Evolutionary conservation across 768 basidiomycete genomes (phyloP).

Genomic region (Tubosaeta sp.): DNA sequence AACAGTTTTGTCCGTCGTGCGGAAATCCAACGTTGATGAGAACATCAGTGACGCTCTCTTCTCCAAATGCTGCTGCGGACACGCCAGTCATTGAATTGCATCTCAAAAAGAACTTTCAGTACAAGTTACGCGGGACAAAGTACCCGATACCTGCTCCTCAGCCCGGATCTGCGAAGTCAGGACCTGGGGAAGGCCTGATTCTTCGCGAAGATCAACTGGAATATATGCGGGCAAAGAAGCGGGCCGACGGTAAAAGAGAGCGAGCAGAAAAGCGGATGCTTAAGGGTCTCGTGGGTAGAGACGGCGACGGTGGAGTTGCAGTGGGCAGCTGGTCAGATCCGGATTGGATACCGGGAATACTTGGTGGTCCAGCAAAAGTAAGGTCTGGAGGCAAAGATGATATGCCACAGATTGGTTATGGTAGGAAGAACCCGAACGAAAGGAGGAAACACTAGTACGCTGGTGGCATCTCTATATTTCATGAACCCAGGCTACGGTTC

Average conservation of each 20-base stretch:
- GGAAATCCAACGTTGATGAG: slow-evolving; percentile 90
- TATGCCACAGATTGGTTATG: slow-evolving; percentile 84
- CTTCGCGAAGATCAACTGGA: slow-evolving; percentile 90
- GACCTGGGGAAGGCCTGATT: slow-evolving; percentile 77
- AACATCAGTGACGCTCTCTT: slow-evolving; percentile 82
- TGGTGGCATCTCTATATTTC: slow-evolving; percentile 19
- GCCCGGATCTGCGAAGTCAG: slow-evolving; percentile 80
- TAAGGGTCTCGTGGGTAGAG: slow-evolving; percentile 54
- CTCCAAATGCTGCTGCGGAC: slow-evolving; percentile 55
- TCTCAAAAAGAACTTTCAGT: slow-evolving; percentile 94
- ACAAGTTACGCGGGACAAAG: slow-evolving; percentile 84
- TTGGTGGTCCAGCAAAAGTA: slow-evolving; percentile 70
- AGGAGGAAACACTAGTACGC: slow-evolving; percentile 44
- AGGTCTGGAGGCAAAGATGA: slow-evolving; percentile 51
- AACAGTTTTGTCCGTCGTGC: slow-evolving; percentile 97
- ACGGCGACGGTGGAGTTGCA: slow-evolving; percentile 46
- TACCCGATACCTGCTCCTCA: slow-evolving; percentile 92
- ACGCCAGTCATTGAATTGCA: slow-evolving; percentile 80
- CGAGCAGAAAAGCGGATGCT: slow-evolving; percentile 70
- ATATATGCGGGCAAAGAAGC: slow-evolving; percentile 79
- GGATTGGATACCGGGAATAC: slow-evolving; percentile 86
- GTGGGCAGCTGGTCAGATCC: slow-evolving; percentile 92
- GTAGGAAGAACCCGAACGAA: slow-evolving; percentile 88
- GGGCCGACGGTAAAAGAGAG: slow-evolving; percentile 64
- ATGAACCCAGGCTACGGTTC: slow-evolving; percentile 82